These are phyloP conservation scores for Neurospora sp. DNA, from an alignment of 495 filamentous ascomycete genomes.

Conservation along the genomic window DNA sequence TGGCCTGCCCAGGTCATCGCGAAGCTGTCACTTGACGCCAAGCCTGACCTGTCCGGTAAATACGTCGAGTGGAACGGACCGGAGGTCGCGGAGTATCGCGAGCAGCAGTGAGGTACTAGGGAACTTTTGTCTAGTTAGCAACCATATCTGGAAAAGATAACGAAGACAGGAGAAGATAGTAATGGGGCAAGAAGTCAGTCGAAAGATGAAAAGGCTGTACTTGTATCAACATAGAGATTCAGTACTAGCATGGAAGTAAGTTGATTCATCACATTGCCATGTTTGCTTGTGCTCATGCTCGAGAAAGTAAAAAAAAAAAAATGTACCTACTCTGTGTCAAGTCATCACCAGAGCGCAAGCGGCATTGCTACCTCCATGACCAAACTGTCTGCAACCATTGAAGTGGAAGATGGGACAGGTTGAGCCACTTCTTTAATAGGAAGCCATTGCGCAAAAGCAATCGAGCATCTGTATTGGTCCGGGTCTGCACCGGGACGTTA, in stretches of 20 bases:
- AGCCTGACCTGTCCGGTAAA: conserved; percentile 59
- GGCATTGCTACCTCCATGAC: not conserved
- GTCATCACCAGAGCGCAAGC: not conserved
- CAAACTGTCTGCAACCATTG: not conserved
- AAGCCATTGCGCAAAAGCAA: conserved; percentile 1
- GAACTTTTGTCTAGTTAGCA: conserved; percentile 4
- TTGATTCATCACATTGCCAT: conserved; percentile 26
- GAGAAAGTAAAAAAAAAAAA: conserved; percentile 9
- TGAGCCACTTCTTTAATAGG: not conserved
- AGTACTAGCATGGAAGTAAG: conserved; percentile 87
- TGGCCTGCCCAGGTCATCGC: conserved; percentile 83
- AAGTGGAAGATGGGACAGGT: not conserved
- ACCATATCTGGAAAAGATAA: not conserved
- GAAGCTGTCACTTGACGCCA: conserved; percentile 49
- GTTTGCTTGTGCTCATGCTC: not conserved
- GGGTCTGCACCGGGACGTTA: not conserved
- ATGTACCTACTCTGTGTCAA: conserved; percentile 14
- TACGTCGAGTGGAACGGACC: conserved; percentile 64
- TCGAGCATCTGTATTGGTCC: conserved; percentile 14
- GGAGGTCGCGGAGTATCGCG: conserved; percentile 55
- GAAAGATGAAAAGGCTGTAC: conserved; percentile 96
- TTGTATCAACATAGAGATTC: conserved; percentile 63
- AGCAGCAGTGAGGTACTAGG: not conserved
- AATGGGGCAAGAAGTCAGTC: conserved; percentile 47
- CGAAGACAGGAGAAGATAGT: not conserved